Evolutionary conservation across 2,329 filamentous ascomycete species (phyloP).

Genomic region (Aspergillus thermomutatus): DNA sequence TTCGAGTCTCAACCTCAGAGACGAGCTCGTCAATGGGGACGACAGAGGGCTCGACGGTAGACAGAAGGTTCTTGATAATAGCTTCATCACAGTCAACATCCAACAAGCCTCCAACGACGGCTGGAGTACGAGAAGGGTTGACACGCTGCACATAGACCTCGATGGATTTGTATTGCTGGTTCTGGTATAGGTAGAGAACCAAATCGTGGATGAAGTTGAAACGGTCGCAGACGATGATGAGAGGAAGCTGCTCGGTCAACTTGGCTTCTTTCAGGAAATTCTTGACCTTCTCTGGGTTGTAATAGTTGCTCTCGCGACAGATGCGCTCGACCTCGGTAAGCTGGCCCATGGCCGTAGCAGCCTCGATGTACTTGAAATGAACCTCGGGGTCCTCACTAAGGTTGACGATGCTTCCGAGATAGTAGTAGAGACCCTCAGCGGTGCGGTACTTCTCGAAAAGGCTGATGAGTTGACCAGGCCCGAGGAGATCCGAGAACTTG

Average conservation of each 20-base stretch:
- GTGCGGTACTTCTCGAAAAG: slow-evolving; percentile 98
- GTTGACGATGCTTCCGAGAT: slow-evolving; percentile 96
- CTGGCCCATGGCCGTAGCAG: slow-evolving; percentile 89
- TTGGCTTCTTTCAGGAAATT: slow-evolving; percentile 98
- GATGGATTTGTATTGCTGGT: slow-evolving; percentile 98
- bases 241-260: slow-evolving; percentile 83
- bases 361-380: slow-evolving; percentile 99
- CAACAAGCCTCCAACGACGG: slow-evolving; percentile 86
- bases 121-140: slow-evolving; percentile 85
- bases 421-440: slow-evolving; percentile 95
- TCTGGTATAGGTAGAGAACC: slow-evolving; percentile 95
- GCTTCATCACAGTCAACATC: slow-evolving; percentile 96
- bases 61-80: slow-evolving; percentile 89
- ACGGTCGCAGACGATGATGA: slow-evolving; percentile 99
- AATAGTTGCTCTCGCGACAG: slow-evolving; percentile 86
- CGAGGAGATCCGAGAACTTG: slow-evolving; percentile 95
- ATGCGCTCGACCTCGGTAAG: slow-evolving; percentile 96
- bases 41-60: slow-evolving; percentile 75
- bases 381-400: slow-evolving; percentile 93
- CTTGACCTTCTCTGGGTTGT: slow-evolving; percentile 94
- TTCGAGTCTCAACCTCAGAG: slow-evolving; percentile 88
- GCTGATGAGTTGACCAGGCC: slow-evolving; percentile 81
- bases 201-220: slow-evolving; percentile 98
- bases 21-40: slow-evolving; percentile 96
- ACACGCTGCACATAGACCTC: slow-evolving; percentile 97